Evolutionary conservation across 106 monocot species (phyloP), one percentile per base, ranked within the genome.

Genomic region (Acorus gramineus): DNA sequence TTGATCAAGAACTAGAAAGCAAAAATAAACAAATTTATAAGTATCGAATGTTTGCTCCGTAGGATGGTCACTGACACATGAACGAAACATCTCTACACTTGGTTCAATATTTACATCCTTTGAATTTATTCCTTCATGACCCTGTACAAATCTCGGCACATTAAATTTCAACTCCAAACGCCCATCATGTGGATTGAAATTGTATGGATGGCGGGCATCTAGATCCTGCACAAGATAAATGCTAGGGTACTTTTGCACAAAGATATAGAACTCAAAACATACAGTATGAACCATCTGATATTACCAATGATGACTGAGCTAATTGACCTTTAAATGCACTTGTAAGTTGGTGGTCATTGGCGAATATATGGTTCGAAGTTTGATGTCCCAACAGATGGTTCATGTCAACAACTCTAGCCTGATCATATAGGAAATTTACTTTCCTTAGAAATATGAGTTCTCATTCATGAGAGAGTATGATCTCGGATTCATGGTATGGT

Each of bases 351-450:
- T 74, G 52, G 47, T 6, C 48, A 62, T 57, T 50, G 4, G 61
- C 28, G 61, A 46, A 50, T 61, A 66, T 49, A 53, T 65, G 56
- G 49, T 28, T 28, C 28, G 58, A 69, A 70, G 69, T 56, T 57
- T 74, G 81, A 62, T 56, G 60, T 63, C 74, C 71, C 58, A 67
- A 44, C 44, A 62, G 53, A 55, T 56, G 52, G 62, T 53, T 66
- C 49, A 53, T 68, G 47, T 72, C 68, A 78, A 48, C 71, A 71
- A 75, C 70, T 75, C 68, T 50, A 69, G 60, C 82, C 77, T 78
- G 76, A 44, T 52, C 63, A 49, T 57, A 47, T 4, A 61, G n/a
- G 48, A 42, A 69, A 71, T 59, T 56, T 55, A 13, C 53, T 49
- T 53, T 42, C 14, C 42, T 50, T 69, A 50, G 28, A 59, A 3